Evolutionary conservation across 129 eudicot species (phyloP).

Genomic region (Artemisia tridentata): DNA sequence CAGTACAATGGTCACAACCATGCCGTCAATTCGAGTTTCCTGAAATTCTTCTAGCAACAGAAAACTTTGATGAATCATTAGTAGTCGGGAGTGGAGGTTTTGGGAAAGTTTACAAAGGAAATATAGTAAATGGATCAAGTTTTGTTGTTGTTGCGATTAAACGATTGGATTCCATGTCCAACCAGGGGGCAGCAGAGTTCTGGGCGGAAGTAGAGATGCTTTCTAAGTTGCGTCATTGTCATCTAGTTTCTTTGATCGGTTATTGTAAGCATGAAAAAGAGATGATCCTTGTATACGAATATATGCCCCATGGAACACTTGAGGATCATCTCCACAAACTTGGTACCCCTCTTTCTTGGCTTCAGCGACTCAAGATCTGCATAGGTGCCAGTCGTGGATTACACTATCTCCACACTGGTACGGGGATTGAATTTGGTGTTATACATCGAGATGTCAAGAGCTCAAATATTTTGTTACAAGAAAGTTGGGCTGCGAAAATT

Average conservation of each 20-base stretch:
- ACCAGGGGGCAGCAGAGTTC: conserved; percentile 18
- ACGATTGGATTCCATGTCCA: conserved; percentile 14
- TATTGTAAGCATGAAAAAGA: conserved; percentile 12
- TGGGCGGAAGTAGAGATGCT: conserved; percentile 23
- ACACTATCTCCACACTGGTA: conserved; percentile 34
- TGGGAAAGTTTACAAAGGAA: conserved; percentile 32
- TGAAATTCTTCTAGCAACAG: conserved; percentile 23
- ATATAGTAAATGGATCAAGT: conserved; percentile 9
- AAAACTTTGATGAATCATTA: conserved; percentile 11
- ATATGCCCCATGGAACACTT: conserved; percentile 24
- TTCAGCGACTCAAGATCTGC: conserved; percentile 29
- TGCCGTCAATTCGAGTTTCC: conserved; percentile 7
- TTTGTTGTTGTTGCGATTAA: conserved; percentile 16
- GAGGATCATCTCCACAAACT: conserved; percentile 23
- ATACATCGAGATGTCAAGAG: conserved; percentile 32
- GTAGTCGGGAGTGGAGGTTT: conserved; percentile 25
- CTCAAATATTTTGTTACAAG: conserved; percentile 15
- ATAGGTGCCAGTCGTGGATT: conserved; percentile 32
- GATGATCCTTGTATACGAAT: conserved; percentile 24
- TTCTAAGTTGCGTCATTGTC: conserved; percentile 20
- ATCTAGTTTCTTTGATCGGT: conserved; percentile 18
- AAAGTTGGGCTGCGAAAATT: conserved; percentile 9
- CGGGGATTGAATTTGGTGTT: conserved; percentile 16
- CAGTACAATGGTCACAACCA: conserved; percentile 15
- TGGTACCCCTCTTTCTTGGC: conserved; percentile 30